Conservation (phyloP, 148 eudicot genomes). For the Gaultheria prostrata region DNA sequence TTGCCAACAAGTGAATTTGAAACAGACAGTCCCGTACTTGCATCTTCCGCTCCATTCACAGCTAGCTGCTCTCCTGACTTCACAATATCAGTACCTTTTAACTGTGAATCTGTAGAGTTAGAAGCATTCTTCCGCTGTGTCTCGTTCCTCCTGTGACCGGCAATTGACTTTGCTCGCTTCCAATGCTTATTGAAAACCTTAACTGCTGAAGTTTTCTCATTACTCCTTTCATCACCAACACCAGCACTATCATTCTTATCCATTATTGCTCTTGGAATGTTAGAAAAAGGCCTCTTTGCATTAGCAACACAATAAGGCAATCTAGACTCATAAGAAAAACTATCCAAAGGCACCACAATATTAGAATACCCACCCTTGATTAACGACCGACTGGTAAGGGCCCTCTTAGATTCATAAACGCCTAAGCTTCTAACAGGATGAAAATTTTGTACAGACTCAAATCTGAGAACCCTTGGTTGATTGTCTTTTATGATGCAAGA, state of each 20-base stretch:
- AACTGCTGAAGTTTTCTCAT: slow-evolving; percentile 22
- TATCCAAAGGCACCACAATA: slow-evolving; percentile 24
- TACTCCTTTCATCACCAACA: slow-evolving; percentile 27
- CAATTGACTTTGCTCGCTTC: slow-evolving; percentile 36
- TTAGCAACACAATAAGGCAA: slow-evolving; percentile 27
- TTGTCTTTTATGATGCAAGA: slow-evolving; percentile 23
- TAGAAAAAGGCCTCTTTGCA: slow-evolving; percentile 49
- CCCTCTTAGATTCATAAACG: slow-evolving; percentile 30
- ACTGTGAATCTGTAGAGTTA: slow-evolving; percentile 27
- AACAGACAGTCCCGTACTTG: slow-evolving; percentile 6
- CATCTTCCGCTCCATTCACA: slow-evolving; percentile 34
- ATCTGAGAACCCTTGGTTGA: slow-evolving; percentile 23
- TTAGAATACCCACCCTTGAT: slow-evolving; percentile 30
- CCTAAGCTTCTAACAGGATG: slow-evolving; percentile 25
- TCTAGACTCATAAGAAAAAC: slow-evolving; percentile 25
- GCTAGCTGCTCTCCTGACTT: slow-evolving; percentile 33
- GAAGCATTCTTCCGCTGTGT: slow-evolving; percentile 17
- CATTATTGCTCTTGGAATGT: slow-evolving; percentile 31
- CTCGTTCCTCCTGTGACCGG: slow-evolving; percentile 28
- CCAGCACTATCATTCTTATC: slow-evolving; percentile 18
- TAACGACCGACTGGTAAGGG: slow-evolving; percentile 17
- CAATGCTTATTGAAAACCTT: slow-evolving; percentile 23
- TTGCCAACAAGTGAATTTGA: slow-evolving; percentile 28
- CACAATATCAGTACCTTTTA: slow-evolving; percentile 24
- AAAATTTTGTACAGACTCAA: slow-evolving; percentile 21